Percentiles rank a stretch among this genome's conserved stretches.
These are phyloP conservation scores for Geotrichum fermentans DNA, from an alignment of 1,139 yeast genomes.

Conservation along the genomic window DNA sequence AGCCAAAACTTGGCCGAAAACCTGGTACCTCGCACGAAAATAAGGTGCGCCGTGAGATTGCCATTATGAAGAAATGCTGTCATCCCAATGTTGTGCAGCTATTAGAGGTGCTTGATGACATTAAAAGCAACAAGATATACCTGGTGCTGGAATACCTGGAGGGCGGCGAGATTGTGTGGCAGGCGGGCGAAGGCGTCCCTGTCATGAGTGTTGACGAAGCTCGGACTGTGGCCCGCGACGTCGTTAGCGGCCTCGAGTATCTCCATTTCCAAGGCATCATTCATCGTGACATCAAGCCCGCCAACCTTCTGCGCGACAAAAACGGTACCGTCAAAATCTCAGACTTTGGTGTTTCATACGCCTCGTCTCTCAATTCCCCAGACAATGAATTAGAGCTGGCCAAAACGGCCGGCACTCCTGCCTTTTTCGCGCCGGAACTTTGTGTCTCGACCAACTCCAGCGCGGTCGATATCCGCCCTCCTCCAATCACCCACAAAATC, in stretches of 20 bases:
- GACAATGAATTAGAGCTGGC: slow-evolving; percentile 78
- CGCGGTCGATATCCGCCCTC: slow-evolving; percentile 37
- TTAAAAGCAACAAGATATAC: slow-evolving; percentile 76
- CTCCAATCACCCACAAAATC: slow-evolving; percentile 60
- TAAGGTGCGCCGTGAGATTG: slow-evolving; percentile 84
- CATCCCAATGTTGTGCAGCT: slow-evolving; percentile 88
- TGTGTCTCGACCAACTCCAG: slow-evolving; percentile 40
- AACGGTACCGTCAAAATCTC: slow-evolving; percentile 82
- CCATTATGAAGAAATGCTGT: slow-evolving; percentile 89
- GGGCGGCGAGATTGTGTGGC: slow-evolving; percentile 90
- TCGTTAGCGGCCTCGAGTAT: slow-evolving; percentile 84
- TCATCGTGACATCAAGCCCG: slow-evolving; percentile 96
- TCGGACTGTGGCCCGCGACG: slow-evolving; percentile 72
- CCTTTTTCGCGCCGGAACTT: slow-evolving; percentile 75
- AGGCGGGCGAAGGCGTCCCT: slow-evolving; percentile 48
- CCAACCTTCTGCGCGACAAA: slow-evolving; percentile 71
- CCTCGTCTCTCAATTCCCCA: slow-evolving; percentile 46
- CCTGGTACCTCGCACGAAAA: slow-evolving; percentile 53
- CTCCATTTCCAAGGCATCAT: slow-evolving; percentile 89
- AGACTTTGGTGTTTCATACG: slow-evolving; percentile 95
- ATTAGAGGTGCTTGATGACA: slow-evolving; percentile 86
- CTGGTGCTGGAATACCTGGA: slow-evolving; percentile 87
- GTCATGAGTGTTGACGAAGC: slow-evolving; percentile 61
- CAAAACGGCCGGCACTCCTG: slow-evolving; percentile 88
- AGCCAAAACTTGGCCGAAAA: slow-evolving; percentile 51